A percentile compares a stretch with the other conserved stretches of the same genome.
These are phyloP conservation scores for Stachybotrys echinatus DNA, from an alignment of 2,329 filamentous ascomycete species.

Conservation along the genomic window DNA sequence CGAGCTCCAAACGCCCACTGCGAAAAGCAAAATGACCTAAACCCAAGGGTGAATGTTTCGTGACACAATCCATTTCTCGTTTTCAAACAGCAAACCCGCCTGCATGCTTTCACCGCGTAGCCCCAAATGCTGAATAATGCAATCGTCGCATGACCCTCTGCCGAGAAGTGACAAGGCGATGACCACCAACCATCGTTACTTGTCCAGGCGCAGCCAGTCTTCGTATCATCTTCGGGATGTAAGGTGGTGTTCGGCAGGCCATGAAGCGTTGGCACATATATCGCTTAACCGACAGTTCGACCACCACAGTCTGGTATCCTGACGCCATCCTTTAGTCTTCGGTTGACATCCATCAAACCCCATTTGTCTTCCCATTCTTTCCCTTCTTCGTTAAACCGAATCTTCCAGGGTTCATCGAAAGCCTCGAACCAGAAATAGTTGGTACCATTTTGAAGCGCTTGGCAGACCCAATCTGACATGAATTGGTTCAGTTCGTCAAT, in stretches of 20 bases:
- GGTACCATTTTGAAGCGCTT: conserved; percentile 72
- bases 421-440: conserved; percentile 98
- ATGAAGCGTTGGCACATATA: no score
- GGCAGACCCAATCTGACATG: conserved; percentile 80
- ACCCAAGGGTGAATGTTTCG: no score
- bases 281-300: conserved; percentile 47
- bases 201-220: no score
- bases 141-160: no score
- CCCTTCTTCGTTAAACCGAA: conserved; percentile 59
- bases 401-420: conserved; percentile 96
- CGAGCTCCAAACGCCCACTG: background rate
- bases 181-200: no score
- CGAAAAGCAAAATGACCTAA: background rate
- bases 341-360: conserved; percentile 82
- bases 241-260: no score
- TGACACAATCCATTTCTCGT: no score
- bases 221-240: no score
- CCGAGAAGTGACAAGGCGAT: no score
- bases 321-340: conserved; percentile 78
- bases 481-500: conserved; percentile 80
- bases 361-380: conserved; percentile 93
- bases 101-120: no score
- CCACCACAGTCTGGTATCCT: conserved; percentile 84
- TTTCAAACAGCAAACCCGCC: background rate
- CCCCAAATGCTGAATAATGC: no score